phyloP scores from a whole-genome alignment of 176 grass and related monocot species.

The Hyparrhenia diplandra region DNA sequence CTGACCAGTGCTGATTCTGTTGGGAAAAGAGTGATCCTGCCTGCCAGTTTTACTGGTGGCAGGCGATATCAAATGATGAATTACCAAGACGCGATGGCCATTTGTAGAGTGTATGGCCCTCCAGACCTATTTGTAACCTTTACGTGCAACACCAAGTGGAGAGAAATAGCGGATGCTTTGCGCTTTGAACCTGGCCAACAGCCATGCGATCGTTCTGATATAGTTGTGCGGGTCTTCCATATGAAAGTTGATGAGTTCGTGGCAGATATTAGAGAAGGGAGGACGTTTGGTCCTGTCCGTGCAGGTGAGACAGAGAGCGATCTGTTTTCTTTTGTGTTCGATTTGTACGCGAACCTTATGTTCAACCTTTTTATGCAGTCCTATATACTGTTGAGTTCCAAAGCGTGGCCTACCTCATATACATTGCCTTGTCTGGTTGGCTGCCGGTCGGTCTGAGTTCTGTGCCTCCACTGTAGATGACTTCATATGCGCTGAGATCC shows the following conservation, averaged over 20 bases:
- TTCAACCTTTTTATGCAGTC: not conserved
- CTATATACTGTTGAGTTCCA: not conserved
- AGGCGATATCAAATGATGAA: not conserved
- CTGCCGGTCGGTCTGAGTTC: not conserved
- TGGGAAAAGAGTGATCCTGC: not conserved
- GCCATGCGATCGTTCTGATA: not conserved
- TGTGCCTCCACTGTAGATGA: not conserved
- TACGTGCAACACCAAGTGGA: conserved; percentile 21
- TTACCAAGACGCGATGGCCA: conserved; percentile 16
- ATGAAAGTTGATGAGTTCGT: not conserved
- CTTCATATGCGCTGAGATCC: not conserved
- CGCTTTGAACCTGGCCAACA: not conserved
- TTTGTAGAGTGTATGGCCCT: not conserved
- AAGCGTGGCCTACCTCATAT: not conserved
- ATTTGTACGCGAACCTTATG: not conserved
- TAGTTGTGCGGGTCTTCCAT: not conserved
- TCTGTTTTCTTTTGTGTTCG: not conserved
- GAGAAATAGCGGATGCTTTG: not conserved
- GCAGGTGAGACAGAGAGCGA: not conserved
- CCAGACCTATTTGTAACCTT: not conserved
- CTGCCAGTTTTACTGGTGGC: not conserved
- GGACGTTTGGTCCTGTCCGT: not conserved
- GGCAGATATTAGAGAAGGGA: not conserved
- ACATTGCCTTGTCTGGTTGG: not conserved
- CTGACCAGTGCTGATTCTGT: not conserved